Base-by-base conservation (phyloP, 148 eudicot genomes). In the Cornus controversa region DNA sequence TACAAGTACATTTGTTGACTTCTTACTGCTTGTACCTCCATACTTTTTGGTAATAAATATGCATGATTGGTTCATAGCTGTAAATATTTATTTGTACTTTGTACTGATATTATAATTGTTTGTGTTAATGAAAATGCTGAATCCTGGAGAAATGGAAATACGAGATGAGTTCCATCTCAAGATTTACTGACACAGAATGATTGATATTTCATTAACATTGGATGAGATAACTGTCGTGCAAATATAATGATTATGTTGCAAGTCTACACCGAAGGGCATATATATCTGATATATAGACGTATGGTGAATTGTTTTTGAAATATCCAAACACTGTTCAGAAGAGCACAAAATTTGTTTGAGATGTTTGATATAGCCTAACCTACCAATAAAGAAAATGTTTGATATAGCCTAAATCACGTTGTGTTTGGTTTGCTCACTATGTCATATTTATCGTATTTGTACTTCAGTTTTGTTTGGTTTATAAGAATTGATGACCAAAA, bases 1-100 rank as follows among this genome's bases (percentile, higher is more conserved):
- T 13, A 58, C 29, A 18, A 0, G 53, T 24, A 65, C 64, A 18
- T 25, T 31, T 40, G 63, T 40, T 57, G 23, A 57, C 23, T 57
- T 66, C n/a, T 31, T 27, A 18, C n/a, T 40, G 15, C 72, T 37
- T 74, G 23, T 16, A 16, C 63, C 23, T 14, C n/a, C 63, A 16
- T 4, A 20, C 2, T 0, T 57, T 57, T 57, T 57, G n/a, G 13
- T 47, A 47, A 47, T 36, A 47, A 47, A 2, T 34, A 67, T 34
- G 47, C 66, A 69, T 36, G 16, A 69, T 57, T 58, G 6, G 53
- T 67, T 70, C n/a, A n/a, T n/a, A n/a, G n/a, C n/a, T n/a, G n/a
- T n/a, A 47, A 11, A 47, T 8, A 1, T 47, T 9, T 47, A 11
- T 47, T 11, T 47, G 53, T 4, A 47, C 53, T 10, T 47, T 47